Evolutionary conservation across 2,329 filamentous ascomycete species (phyloP).

Genomic region (Seiridium unicorne): DNA sequence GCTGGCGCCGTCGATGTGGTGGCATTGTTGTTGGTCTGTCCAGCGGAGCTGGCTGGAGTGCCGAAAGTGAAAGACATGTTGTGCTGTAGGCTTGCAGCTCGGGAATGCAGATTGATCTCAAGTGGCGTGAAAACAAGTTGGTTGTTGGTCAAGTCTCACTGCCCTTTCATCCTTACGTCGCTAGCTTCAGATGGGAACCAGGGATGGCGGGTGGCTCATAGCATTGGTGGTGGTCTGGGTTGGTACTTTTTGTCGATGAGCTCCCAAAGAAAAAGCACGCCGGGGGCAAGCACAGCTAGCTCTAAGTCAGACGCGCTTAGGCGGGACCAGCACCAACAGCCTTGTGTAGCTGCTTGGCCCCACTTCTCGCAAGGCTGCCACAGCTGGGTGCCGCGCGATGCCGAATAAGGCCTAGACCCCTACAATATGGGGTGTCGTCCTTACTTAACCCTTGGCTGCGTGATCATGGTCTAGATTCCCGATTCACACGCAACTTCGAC

Average conservation of each 20-base stretch:
- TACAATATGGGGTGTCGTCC: too few species aligned
- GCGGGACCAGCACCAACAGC: background rate
- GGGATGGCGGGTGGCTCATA: background rate
- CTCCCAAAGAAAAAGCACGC: background rate
- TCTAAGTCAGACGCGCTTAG: background rate
- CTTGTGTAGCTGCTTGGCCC: background rate
- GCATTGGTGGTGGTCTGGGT: too few species aligned
- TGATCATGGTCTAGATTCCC: background rate
- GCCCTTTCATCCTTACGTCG: conserved; percentile 2
- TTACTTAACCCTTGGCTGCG: background rate
- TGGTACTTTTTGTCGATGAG: background rate
- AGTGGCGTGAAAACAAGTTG: background rate
- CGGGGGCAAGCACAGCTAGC: background rate
- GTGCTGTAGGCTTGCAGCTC: conserved; percentile 10
- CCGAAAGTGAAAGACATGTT: conserved; percentile 34
- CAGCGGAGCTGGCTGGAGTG: conserved; percentile 21
- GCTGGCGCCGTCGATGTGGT: conserved; percentile 37
- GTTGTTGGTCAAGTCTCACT: conserved; percentile 4
- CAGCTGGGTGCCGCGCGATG: too few species aligned
- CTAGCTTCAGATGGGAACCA: background rate
- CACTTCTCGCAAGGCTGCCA: background rate
- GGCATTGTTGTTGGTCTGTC: conserved; percentile 28
- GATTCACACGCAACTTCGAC: background rate
- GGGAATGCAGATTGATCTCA: conserved; percentile 8
- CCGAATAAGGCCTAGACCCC: too few species aligned